Conservation (phyloP, 2,329 filamentous ascomycete genomes). For the Elsinoe australis region DNA sequence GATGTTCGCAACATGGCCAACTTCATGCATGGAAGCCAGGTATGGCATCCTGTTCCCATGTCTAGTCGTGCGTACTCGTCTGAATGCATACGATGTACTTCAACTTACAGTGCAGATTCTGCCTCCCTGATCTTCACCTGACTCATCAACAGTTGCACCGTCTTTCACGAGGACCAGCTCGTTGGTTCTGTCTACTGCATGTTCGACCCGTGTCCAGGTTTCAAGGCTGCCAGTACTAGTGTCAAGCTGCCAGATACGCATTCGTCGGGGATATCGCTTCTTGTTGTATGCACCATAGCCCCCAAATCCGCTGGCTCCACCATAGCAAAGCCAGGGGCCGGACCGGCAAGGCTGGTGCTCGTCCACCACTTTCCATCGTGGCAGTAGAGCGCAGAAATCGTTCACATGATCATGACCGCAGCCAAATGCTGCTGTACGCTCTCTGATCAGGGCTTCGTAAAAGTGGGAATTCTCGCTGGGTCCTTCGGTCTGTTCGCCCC, state of each 20-base stretch:
- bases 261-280: constrained; percentile 62
- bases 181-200: constrained; percentile 46
- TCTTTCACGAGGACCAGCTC: constrained; percentile 57
- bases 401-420: constrained; percentile 96
- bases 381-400: constrained; percentile 75
- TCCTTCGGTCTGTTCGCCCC: constrained; percentile 80
- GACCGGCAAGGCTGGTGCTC: constrained; percentile 17
- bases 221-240: constrained; percentile 80
- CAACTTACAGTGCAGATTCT: too few relatives aligned
- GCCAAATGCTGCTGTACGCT: constrained; percentile 78
- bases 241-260: constrained; percentile 88
- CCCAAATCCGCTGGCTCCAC: constrained; percentile 81
- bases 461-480: constrained; percentile 89
- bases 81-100: too few relatives aligned
- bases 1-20: too few relatives aligned
- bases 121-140: too few relatives aligned
- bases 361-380: not conserved
- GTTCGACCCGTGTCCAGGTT: constrained; percentile 87
- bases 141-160: too few relatives aligned
- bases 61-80: too few relatives aligned
- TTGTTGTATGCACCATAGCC: constrained; percentile 85
- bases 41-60: too few relatives aligned
- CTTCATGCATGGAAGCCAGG: too few relatives aligned
- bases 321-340: constrained; percentile 93
- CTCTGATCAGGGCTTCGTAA: constrained; percentile 75